Conservation (phyloP, 176 grass and related monocot genomes). For the Triticum aestivum region DNA sequence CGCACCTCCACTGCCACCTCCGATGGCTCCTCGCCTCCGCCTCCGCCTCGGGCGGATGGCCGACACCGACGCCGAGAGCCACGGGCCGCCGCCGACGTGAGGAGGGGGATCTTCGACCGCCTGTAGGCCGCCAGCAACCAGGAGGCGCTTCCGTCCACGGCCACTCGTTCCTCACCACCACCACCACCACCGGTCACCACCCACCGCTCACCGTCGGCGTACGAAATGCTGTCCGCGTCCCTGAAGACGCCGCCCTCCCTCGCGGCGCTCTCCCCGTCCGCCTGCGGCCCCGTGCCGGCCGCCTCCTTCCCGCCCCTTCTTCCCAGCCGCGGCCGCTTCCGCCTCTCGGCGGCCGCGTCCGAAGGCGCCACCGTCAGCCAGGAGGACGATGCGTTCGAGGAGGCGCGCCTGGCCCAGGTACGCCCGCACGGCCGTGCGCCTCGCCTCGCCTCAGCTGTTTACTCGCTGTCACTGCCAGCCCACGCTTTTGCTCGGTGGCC, state of each 20-base stretch:
- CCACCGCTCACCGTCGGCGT: background rate
- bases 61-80: too few species aligned
- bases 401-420: slow-evolving; percentile 52
- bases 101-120: too few species aligned
- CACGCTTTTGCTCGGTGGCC: background rate
- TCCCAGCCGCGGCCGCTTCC: background rate
- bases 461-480: too few species aligned
- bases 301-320: background rate
- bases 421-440: background rate
- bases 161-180: slow-evolving; percentile 36
- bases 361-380: slow-evolving; percentile 31
- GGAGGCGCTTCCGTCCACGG: background rate
- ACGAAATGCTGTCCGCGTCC: slow-evolving; percentile 40
- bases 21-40: slow-evolving; percentile 72
- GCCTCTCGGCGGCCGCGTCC: slow-evolving; percentile 7
- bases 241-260: slow-evolving; percentile 31
- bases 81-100: too few species aligned
- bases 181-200: background rate
- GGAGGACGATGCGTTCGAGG: slow-evolving; percentile 35
- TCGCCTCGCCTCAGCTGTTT: background rate
- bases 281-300: background rate
- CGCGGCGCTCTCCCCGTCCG: slow-evolving; percentile 14
- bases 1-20: slow-evolving; percentile 74
- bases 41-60: background rate
- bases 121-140: too few species aligned